Conservation (phyloP, 2,329 filamentous ascomycete genomes). For the Cladophialophora carrionii region DNA sequence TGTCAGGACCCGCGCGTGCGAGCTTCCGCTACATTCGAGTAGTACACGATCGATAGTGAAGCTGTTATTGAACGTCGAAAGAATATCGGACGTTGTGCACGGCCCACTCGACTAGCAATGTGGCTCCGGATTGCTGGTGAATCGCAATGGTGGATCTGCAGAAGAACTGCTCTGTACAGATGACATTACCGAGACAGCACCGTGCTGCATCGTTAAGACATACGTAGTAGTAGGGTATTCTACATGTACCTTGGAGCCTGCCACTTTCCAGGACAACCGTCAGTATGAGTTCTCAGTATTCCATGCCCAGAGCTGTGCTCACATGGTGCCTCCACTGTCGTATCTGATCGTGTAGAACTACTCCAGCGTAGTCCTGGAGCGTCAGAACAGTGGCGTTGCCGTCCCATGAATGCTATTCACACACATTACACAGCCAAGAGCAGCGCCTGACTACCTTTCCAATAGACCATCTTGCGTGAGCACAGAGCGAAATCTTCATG, state of each 20-base stretch:
- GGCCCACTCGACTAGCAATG: not conserved
- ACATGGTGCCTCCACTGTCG: not conserved
- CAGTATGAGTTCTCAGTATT: not conserved
- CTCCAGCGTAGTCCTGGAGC: not conserved
- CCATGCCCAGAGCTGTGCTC: too few relatives aligned
- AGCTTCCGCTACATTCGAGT: too few relatives aligned
- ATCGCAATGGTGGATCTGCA: not conserved
- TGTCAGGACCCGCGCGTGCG: too few relatives aligned
- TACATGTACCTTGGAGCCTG: not conserved
- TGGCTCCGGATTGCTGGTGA: not conserved
- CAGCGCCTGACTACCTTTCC: not conserved
- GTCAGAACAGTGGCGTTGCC: too few relatives aligned
- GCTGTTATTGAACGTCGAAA: not conserved
- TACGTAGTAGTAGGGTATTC: not conserved
- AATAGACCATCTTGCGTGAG: too few relatives aligned
- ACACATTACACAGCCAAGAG: not conserved
- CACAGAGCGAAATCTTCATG: not conserved
- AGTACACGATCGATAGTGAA: not conserved
- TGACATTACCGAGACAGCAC: not conserved
- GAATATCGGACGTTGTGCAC: not conserved
- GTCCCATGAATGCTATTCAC: not conserved
- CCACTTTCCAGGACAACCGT: not conserved
- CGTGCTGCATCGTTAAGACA: not conserved
- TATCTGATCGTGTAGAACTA: not conserved
- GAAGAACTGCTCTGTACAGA: not conserved